phyloP scores from a whole-genome alignment of 768 basidiomycete species.

The Collybia nuda region DNA sequence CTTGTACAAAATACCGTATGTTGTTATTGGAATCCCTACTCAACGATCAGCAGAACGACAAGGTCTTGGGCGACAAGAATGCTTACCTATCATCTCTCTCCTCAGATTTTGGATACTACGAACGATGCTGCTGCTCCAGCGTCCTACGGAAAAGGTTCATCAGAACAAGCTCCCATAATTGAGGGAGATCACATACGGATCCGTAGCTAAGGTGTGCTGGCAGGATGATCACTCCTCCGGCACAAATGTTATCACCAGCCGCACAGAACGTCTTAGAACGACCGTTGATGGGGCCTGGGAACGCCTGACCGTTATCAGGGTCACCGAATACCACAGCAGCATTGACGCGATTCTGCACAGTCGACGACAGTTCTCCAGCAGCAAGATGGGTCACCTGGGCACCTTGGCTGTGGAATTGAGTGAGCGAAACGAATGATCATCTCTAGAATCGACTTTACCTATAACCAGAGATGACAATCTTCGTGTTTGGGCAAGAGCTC shows the following conservation, averaged over 20 bases:
- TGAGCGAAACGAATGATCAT: conserved; percentile 9
- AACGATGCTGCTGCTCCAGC: conserved; percentile 6
- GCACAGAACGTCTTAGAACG: conserved; percentile 20
- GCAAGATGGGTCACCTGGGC: conserved; percentile 38
- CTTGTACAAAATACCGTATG: too few species aligned
- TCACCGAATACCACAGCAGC: conserved; percentile 23
- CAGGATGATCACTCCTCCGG: conserved; percentile 14
- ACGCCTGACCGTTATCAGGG: conserved; percentile 19
- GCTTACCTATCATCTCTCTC: background rate
- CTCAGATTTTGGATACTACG: conserved; percentile 6
- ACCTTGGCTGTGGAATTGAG: conserved; percentile 21
- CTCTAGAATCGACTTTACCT: conserved; percentile 17
- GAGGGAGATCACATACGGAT: conserved; percentile 10
- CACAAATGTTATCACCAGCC: conserved; percentile 18
- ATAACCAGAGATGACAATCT: conserved; percentile 33
- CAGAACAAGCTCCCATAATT: background rate
- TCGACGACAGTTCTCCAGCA: conserved; percentile 28
- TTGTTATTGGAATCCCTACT: too few species aligned
- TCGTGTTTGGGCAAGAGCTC: conserved; percentile 28
- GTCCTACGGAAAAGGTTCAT: conserved; percentile 1
- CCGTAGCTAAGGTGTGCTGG: conserved; percentile 20
- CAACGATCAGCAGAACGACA: too few species aligned
- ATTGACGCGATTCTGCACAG: conserved; percentile 17
- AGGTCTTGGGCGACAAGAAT: too few species aligned
- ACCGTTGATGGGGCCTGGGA: conserved; percentile 13